phyloP scores from a whole-genome alignment of 164 flowering plant genomes.

The Protea cynaroides region DNA sequence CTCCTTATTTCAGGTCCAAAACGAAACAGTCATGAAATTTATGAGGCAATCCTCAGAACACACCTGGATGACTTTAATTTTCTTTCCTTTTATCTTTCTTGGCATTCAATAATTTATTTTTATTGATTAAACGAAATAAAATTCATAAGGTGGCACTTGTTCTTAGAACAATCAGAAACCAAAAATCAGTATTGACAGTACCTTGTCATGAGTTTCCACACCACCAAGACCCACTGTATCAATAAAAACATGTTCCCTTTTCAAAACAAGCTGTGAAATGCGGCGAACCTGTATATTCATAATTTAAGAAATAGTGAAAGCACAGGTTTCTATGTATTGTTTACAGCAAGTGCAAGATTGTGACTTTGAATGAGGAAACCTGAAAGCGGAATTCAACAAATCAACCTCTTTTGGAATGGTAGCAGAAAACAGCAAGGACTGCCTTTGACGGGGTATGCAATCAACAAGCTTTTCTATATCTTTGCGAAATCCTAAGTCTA shows the following conservation, averaged over 20 bases:
- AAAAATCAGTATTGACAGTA: slow-evolving; percentile 18
- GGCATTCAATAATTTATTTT: too few relatives aligned
- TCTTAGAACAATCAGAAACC: background rate
- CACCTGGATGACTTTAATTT: background rate
- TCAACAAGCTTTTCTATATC: slow-evolving; percentile 90
- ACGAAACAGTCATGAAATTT: too few relatives aligned
- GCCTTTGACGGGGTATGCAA: slow-evolving; percentile 89
- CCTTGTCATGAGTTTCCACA: slow-evolving; percentile 71
- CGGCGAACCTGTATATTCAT: slow-evolving; percentile 66
- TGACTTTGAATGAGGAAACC: background rate
- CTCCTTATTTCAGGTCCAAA: too few relatives aligned
- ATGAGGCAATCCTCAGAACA: too few relatives aligned
- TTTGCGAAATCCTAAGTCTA: slow-evolving; percentile 89
- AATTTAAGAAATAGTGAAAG: slow-evolving; percentile 6
- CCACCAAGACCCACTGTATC: slow-evolving; percentile 68
- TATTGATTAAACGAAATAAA: background rate
- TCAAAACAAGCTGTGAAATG: slow-evolving; percentile 85
- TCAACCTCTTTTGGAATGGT: slow-evolving; percentile 87
- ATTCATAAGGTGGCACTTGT: background rate
- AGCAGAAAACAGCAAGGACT: slow-evolving; percentile 85
- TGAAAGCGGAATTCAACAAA: background rate
- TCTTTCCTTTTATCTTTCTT: background rate
- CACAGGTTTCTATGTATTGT: background rate
- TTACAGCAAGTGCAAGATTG: background rate
- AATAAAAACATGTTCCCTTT: slow-evolving; percentile 68